phyloP scores from a whole-genome alignment of 371 early-diverging fungal species.

The Nematocida sp. region DNA sequence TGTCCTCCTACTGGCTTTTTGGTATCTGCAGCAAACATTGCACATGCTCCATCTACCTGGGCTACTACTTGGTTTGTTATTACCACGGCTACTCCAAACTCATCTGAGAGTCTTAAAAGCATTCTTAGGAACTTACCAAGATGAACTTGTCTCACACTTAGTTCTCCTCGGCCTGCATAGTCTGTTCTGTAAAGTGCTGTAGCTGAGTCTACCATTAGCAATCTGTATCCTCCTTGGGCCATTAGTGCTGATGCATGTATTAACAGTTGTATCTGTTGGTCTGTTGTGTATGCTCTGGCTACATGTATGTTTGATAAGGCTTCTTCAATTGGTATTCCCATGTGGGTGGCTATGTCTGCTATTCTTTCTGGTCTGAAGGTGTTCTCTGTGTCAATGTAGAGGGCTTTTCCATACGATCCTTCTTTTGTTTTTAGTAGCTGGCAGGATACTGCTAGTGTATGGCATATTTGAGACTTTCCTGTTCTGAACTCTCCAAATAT shows the following conservation, averaged over 20 bases:
- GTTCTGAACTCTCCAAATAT: constrained; percentile 98
- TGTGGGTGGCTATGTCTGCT: constrained; percentile 78
- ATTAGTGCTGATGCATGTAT: constrained; percentile 88
- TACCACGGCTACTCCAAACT: constrained; percentile 91
- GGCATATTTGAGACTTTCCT: constrained; percentile 96
- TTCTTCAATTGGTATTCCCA: constrained; percentile 75
- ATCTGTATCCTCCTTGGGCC: constrained; percentile 74
- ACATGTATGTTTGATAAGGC: constrained; percentile 87
- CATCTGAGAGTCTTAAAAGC: constrained; percentile 83
- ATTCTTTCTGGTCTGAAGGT: constrained; percentile 90
- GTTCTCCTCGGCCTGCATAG: constrained; percentile 89
- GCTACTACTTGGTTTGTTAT: constrained; percentile 97
- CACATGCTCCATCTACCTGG: constrained; percentile 81
- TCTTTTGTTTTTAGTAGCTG: constrained; percentile 79
- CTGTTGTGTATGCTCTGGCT: constrained; percentile 91
- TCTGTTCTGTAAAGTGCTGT: constrained; percentile 94
- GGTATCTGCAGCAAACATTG: constrained; percentile 82
- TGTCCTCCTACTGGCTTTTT: constrained; percentile 97
- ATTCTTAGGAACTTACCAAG: constrained; percentile 81
- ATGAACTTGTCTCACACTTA: constrained; percentile 90
- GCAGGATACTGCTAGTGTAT: constrained; percentile 89
- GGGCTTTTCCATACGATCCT: constrained; percentile 87
- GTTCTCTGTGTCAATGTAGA: constrained; percentile 97
- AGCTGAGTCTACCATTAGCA: constrained; percentile 88
- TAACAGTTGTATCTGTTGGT: constrained; percentile 83